Evolutionary conservation across 345 rosid genomes (phyloP), one percentile per base, ranked within the genome.

Genomic region (Heritiera littoralis): DNA sequence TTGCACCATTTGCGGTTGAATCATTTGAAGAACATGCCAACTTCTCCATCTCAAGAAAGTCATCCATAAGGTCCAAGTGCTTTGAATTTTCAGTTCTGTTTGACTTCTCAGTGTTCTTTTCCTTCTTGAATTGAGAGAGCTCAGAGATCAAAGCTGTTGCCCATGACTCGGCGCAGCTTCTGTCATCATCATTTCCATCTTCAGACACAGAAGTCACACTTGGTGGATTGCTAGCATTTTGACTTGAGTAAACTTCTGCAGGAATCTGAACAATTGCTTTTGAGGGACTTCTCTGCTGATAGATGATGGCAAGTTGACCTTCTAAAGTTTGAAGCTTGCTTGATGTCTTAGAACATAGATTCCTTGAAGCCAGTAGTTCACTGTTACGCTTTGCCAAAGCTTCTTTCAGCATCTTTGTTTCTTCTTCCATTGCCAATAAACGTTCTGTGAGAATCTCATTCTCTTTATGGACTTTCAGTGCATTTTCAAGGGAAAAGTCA

Each of bases 11-110:
- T 78, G 73, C 72, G 75, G 82, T 88, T 63, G 89, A 67, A 84
- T 66, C 86, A 77, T 82, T 87, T 78, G 93, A 80, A 48, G 81
- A 86, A 86, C 93, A 86, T 55, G 98, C 98, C 79, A 97, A 75
- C 90, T 90, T 92, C 89, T 97, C 99, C 99, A 97, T 97, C 89
- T 94, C 98, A 38, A 97, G 86, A 83, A 97, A 97, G 82, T 97
- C 99, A 66, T 93, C 98, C 99, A 97, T 97, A 81, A 97, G 97
- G 81, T 88, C 94, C 88, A 90, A 76, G 85, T 86, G 88, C 71
- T 85, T 91, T 64, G 80, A 68, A 76, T 84, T 84, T 70, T 88
- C 92, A 7, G 87, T 84, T 85, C 84, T 90, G 78, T 84, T 86
- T 48, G 84, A 66, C 82, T 80, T 89, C 55, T 86, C 86, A 13